Evolutionary conservation across 441 rosid species (phyloP).

Genomic region (Populus trichocarpa): DNA sequence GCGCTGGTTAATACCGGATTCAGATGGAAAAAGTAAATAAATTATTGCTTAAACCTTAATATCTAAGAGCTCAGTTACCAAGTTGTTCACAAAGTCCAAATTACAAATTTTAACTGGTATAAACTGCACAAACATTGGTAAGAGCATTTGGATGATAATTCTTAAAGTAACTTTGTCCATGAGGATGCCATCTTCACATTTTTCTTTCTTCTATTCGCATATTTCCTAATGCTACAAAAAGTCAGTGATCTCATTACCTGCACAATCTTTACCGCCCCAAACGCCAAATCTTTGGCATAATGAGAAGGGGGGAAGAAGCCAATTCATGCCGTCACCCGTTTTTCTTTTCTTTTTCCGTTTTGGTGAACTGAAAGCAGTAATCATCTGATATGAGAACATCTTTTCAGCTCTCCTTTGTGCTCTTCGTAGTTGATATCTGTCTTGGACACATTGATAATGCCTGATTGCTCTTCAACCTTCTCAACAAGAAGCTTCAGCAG

Average conservation of each 20-base stretch:
- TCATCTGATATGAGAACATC: constrained; percentile 29
- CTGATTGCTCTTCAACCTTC: constrained; percentile 70
- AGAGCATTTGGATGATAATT: too few species aligned
- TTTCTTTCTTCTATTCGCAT: neutral
- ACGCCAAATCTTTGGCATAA: too few species aligned
- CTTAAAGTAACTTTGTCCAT: too few species aligned
- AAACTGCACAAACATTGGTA: too few species aligned
- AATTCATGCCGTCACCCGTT: too few species aligned
- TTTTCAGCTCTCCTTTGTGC: constrained; percentile 18
- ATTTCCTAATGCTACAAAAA: neutral
- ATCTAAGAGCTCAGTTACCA: too few species aligned
- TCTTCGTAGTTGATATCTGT: constrained; percentile 30
- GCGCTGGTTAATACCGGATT: neutral
- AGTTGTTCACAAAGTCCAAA: too few species aligned
- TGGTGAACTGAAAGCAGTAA: neutral
- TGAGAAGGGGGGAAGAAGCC: too few species aligned
- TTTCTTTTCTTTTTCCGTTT: neutral
- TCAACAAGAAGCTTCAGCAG: constrained; percentile 78
- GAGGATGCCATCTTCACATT: too few species aligned
- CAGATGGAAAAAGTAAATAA: neutral
- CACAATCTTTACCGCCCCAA: neutral
- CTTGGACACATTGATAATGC: constrained; percentile 45
- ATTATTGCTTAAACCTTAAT: too few species aligned
- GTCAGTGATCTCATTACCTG: neutral
- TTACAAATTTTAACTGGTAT: too few species aligned